phyloP scores from a whole-genome alignment of 2,329 filamentous ascomycete genomes.

The Rutstroemia sp. region DNA sequence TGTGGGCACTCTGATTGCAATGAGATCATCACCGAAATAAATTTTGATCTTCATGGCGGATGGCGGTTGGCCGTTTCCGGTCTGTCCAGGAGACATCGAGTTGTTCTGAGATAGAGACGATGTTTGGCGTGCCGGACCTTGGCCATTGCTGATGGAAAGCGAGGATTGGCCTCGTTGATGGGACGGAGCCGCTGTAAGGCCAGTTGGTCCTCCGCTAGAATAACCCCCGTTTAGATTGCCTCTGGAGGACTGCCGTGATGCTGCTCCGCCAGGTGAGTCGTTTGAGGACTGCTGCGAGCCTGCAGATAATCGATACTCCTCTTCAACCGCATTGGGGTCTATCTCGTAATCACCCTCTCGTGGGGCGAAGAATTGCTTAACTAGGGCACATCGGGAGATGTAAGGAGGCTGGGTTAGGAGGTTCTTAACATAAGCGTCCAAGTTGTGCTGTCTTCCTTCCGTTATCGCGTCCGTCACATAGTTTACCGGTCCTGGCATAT shows the following conservation, averaged over 20 bases:
- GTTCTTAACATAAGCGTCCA: conserved; percentile 94
- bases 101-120: conserved; percentile 42
- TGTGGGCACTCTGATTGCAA: conserved; percentile 79
- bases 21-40: conserved; percentile 85
- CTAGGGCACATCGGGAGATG: conserved; percentile 76
- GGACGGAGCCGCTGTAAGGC: conserved; percentile 44
- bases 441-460: conserved; percentile 81
- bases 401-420: conserved; percentile 75
- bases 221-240: conserved; percentile 56
- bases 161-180: conserved; percentile 35
- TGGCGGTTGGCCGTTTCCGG: conserved; percentile 24
- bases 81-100: conserved; percentile 45
- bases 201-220: conserved; percentile 44
- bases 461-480: conserved; percentile 98
- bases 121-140: conserved; percentile 26
- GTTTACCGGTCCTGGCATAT: conserved; percentile 96
- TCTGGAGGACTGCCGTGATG: conserved; percentile 58
- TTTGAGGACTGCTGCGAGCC: conserved; percentile 60
- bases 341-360: conserved; percentile 91
- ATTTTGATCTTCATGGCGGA: conserved; percentile 86
- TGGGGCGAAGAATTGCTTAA: conserved; percentile 86
- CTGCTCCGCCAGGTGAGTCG: conserved; percentile 51
- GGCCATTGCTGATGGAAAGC: conserved; percentile 17
- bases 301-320: conserved; percentile 69
- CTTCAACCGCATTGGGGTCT: conserved; percentile 56